Evolutionary conservation across 352 stramenopile genomes (phyloP).

Genomic region (Phytopythium mirpurense): DNA sequence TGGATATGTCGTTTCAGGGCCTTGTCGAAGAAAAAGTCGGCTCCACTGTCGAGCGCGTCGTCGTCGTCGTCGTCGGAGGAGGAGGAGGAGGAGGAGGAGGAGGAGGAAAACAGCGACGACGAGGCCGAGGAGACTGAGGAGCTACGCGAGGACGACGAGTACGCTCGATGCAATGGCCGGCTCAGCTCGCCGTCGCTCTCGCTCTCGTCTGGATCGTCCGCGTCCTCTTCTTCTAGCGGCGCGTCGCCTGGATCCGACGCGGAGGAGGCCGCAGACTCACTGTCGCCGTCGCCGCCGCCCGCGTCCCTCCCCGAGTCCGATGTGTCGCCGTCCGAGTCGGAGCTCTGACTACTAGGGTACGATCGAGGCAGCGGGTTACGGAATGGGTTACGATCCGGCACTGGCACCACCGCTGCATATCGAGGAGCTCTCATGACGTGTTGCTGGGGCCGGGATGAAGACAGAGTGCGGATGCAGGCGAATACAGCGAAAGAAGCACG

Average conservation of each 20-base stretch:
- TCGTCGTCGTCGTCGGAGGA: constrained; percentile 8
- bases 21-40: constrained; percentile 3
- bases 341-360: neutral
- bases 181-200: constrained; percentile 6
- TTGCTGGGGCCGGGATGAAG: neutral
- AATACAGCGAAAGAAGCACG: too few species aligned
- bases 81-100: constrained; percentile 7
- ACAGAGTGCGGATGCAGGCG: too few species aligned
- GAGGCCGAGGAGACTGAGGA: constrained; percentile 9
- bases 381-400: constrained; percentile 5
- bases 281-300: neutral
- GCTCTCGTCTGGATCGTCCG: constrained; percentile 1
- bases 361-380: neutral
- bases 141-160: constrained; percentile 9
- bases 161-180: neutral
- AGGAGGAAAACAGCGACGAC: neutral
- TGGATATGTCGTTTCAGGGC: neutral
- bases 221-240: constrained; percentile 1
- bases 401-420: constrained; percentile 6
- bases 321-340: constrained; percentile 7
- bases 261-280: neutral
- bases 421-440: constrained; percentile 3
- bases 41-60: constrained; percentile 5
- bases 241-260: constrained; percentile 5
- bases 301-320: neutral